Evolutionary conservation across 179 eudicot genomes (phyloP).

Genomic region (Carnegiea gigantea): DNA sequence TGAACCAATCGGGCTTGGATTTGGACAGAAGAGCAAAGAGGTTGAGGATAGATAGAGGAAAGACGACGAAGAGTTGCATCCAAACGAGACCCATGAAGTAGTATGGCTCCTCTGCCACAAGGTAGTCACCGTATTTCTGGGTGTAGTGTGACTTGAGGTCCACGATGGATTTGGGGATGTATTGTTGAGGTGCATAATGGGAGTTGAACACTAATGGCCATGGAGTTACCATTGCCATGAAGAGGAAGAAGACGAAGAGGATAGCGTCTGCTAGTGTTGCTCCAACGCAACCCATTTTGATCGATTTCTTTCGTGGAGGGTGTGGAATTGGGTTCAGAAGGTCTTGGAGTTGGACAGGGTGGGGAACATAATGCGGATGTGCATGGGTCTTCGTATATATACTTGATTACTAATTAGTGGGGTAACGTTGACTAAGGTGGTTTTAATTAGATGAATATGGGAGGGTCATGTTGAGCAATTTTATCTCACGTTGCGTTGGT

Average conservation of each 20-base stretch:
- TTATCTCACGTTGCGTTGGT: neutral
- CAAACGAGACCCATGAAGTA: slow-evolving; percentile 11
- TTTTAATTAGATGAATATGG: neutral
- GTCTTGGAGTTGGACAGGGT: neutral
- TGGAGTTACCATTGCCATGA: slow-evolving; percentile 7
- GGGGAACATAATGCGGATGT: neutral
- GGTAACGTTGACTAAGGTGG: neutral
- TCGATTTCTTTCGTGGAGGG: neutral
- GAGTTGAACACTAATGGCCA: neutral
- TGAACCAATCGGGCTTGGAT: slow-evolving; percentile 2
- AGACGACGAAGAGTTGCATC: neutral
- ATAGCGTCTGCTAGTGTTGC: neutral
- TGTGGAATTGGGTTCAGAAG: neutral
- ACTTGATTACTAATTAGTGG: neutral
- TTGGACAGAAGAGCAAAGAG: neutral
- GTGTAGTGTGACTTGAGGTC: slow-evolving; percentile 4
- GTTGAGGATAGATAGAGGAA: slow-evolving; percentile 6
- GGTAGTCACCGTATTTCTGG: neutral
- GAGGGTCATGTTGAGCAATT: neutral
- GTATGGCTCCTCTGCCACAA: neutral
- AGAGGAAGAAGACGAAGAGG: slow-evolving; percentile 10
- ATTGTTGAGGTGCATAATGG: neutral
- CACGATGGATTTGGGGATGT: neutral
- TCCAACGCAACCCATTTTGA: neutral
- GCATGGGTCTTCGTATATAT: neutral